Base-by-base conservation (phyloP, 2,329 filamentous ascomycete genomes). In the Sphaceloma murrayae region DNA sequence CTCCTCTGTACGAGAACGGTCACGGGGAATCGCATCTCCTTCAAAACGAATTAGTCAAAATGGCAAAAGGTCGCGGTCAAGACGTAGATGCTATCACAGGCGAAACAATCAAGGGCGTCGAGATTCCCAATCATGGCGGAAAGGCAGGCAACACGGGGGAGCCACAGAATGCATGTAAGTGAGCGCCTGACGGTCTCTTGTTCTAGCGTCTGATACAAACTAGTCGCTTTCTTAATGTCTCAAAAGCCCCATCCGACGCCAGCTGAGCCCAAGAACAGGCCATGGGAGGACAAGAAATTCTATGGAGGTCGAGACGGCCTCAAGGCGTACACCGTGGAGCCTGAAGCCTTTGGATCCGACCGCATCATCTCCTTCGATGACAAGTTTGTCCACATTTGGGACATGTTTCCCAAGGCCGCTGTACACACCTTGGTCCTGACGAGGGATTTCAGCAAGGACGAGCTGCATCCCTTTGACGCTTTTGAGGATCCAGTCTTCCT, bases 341-440 rank as follows among this genome's bases (percentile, higher is more conserved):
- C 85, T 0, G 68, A 73, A 24, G 67, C 70, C 1, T 81, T 77
- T 54, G 72, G 78, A 1, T 52, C 70, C 4, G 70, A 67, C 18
- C 66, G 73, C 6, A 74, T 87, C 1, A 68, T 91, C 45, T 80
- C 78, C 56, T 68, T 79, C 61, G 75, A 77, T 51, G 68, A 75
- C n/a, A 65, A 77, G 48, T 85, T 82, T 52, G 83, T 88, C 40
- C 74, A 79, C 14, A 84, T 96, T 60, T 73, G 80, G 54, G 91
- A 98, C 65, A 68, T 78, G 49, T 98, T 78, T 58, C 88, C 91
- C 6, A 98, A 96, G 63, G 77, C 84, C 3, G 78, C 75, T 3
- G 70, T 95, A 3, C 91, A 98, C 65, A 72, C 85, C 1, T 82
- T 98, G 2, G 75, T 96, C n/a, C 77, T 96, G 4, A 85, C 88